Evolutionary conservation across 2,329 filamentous ascomycete species (phyloP), one percentile per base, ranked within the genome.

Genomic region (Curvularia hawaiiensis): DNA sequence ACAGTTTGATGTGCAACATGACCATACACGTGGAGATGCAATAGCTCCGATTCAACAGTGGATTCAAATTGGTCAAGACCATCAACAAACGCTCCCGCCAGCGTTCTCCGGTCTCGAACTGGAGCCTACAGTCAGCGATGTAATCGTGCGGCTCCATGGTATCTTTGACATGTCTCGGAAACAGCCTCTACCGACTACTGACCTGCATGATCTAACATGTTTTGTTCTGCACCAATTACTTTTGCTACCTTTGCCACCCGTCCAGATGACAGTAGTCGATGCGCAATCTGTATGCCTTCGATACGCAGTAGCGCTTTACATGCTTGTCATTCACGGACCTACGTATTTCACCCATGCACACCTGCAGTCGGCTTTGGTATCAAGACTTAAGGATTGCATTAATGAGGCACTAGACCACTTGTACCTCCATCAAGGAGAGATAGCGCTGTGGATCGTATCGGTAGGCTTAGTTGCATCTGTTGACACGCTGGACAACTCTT

Each of bases 161-260:
- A 67, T 84, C 4, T 80, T 84, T 48, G 73, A 77, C 1, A 67
- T 71, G 4, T 66, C 75, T 0, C 58, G 69, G 12, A 54, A 54
- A 0, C 63, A 64, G 0, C n/a, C 22, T 16, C 57, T 82, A 0
- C 60, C 79, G 1, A 72, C 72, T 0, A 81, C 80, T 0, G 74
- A 78, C 45, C 77, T 86, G 0, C 84, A 86, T 56, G 84, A 86
- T 53, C 72, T 86, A 1, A 81, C 82, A 6, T 84, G 81, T 50
- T 86, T 83, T 60, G 79, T 83, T 22, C 69, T 85, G 0, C 84
- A 86, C 57, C 77, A 78, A 22, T 74, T 86, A 1, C 58, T 85
- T 0, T 43, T 48, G n/a, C 65, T 74, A 3, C 40, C 64, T 7
- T 33, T 47, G 47, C 22, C 30, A n/a, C 20, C 31, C 10, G 8